A percentile compares a stretch with the other conserved stretches of the same genome.
phyloP scores from a whole-genome alignment of 371 early-diverging fungal species.

The Apophysomyces sp. region DNA sequence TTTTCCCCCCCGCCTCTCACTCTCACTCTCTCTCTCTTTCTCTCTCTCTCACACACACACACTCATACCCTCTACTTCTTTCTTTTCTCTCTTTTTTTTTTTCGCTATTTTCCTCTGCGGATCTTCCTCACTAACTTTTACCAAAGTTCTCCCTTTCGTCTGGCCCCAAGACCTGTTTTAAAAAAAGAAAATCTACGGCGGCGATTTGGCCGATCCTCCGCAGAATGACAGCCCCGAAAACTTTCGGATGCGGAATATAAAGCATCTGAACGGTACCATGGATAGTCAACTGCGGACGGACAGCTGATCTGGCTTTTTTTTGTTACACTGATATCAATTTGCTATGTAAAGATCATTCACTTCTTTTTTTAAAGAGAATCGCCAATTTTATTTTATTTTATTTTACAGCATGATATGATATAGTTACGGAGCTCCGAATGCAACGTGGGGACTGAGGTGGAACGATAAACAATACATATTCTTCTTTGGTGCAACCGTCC shows the following conservation, averaged over 20 bases:
- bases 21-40: neutral
- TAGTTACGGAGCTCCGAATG: constrained; percentile 27
- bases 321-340: neutral
- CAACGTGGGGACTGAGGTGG: constrained; percentile 56
- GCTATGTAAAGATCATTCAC: neutral
- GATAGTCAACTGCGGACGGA: neutral
- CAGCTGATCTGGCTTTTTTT: neutral
- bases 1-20: neutral
- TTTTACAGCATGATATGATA: neutral
- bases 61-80: neutral
- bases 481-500: constrained; percentile 95
- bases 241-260: constrained; percentile 1
- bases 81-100: neutral
- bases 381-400: too few relatives aligned
- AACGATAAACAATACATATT: constrained; percentile 95
- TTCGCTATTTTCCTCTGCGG: neutral
- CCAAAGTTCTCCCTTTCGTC: neutral
- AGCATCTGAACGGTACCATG: neutral
- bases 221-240: neutral
- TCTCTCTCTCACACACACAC: too few relatives aligned
- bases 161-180: neutral
- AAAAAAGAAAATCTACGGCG: neutral
- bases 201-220: constrained; percentile 1
- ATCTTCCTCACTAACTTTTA: neutral
- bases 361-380: too few relatives aligned